These are phyloP conservation scores for Physaria fendleri DNA, from an alignment of 345 rosid species.

Conservation along the genomic window DNA sequence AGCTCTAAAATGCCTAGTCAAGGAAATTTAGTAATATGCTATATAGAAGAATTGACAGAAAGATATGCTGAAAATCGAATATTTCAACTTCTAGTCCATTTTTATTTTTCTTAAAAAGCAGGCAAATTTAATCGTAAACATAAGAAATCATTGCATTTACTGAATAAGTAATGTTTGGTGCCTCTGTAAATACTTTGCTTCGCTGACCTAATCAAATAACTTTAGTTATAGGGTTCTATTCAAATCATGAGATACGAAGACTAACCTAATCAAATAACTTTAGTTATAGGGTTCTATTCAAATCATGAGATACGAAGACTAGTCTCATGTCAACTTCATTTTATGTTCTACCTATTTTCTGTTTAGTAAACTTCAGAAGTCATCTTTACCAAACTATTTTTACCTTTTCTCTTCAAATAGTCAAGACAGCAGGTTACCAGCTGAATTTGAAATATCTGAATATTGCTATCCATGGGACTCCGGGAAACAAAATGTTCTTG, in stretches of 20 bases:
- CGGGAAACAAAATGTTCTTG: constrained; percentile 73
- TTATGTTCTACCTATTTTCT: not conserved
- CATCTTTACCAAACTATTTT: constrained; percentile 13
- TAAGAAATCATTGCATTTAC: not conserved
- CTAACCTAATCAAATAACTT: too few relatives aligned
- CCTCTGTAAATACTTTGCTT: not conserved
- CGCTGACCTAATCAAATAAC: too few relatives aligned
- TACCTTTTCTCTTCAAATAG: constrained; percentile 36
- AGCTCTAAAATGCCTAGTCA: constrained; percentile 7
- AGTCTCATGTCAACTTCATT: constrained; percentile 4
- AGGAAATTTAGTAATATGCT: not conserved
- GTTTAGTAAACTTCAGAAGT: constrained; percentile 7
- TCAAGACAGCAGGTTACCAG: constrained; percentile 97
- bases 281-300: constrained; percentile 5
- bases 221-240: constrained; percentile 3
- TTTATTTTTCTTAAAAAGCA: not conserved
- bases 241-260: not conserved
- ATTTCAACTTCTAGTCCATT: not conserved
- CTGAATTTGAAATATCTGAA: constrained; percentile 96
- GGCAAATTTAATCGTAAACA: not conserved
- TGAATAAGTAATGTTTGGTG: not conserved
- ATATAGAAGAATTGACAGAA: not conserved
- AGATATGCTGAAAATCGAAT: not conserved
- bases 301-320: not conserved
- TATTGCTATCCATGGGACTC: constrained; percentile 68